phyloP scores from a whole-genome alignment of 2,329 filamentous ascomycete species.

The Pseudogymnoascus sp. region DNA sequence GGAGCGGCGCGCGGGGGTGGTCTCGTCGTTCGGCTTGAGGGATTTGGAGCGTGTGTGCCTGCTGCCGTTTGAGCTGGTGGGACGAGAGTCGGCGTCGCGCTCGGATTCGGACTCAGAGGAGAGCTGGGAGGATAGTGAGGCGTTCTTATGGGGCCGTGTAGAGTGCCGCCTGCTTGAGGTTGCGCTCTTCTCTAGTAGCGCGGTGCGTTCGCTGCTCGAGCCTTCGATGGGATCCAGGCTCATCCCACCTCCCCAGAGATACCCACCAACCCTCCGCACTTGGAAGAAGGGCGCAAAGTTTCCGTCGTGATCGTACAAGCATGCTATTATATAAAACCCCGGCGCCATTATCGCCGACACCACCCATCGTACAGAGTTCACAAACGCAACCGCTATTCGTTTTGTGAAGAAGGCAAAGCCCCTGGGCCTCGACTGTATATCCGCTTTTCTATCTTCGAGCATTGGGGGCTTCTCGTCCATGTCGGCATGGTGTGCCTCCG shows the following conservation, averaged over 20 bases:
- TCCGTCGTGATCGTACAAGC: constrained; percentile 73
- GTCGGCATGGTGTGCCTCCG: constrained; percentile 21
- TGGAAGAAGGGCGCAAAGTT: constrained; percentile 72
- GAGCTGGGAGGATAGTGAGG: constrained; percentile 48
- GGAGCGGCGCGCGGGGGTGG: constrained; percentile 62
- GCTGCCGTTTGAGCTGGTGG: constrained; percentile 31
- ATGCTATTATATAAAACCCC: constrained; percentile 73
- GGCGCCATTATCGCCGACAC: constrained; percentile 72
- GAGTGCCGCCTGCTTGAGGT: background rate
- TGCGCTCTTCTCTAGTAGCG: background rate
- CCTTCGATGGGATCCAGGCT: constrained; percentile 28
- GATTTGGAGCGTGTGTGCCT: constrained; percentile 56
- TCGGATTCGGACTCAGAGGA: constrained; percentile 61
- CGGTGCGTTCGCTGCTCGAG: background rate
- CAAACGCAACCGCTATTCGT: constrained; percentile 62
- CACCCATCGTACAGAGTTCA: constrained; percentile 70
- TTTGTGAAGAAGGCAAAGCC: constrained; percentile 55
- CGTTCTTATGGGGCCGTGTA: background rate
- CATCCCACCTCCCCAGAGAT: constrained; percentile 35
- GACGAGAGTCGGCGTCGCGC: constrained; percentile 25
- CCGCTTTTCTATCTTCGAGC: constrained; percentile 32
- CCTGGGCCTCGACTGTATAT: constrained; percentile 30
- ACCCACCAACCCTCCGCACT: constrained; percentile 50
- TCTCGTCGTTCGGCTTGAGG: constrained; percentile 44
- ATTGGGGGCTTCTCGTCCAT: constrained; percentile 64